Evolutionary conservation across 768 basidiomycete genomes (phyloP), one percentile per base, ranked within the genome.

Genomic region (Phanerochaete sordida): DNA sequence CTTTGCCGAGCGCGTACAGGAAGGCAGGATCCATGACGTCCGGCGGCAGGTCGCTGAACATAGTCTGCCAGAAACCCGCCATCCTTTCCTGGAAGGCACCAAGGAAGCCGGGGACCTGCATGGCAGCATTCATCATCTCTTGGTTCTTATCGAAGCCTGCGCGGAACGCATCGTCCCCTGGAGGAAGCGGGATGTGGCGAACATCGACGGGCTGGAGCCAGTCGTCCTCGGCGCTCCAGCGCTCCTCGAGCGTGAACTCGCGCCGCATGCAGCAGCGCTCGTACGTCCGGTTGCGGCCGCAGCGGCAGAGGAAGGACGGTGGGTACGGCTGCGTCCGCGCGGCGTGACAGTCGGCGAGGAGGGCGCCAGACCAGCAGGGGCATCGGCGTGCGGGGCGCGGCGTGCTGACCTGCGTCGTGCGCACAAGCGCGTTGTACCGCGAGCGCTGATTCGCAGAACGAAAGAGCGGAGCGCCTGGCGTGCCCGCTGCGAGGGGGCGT

Each of bases 361-460:
- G 46, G 56, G 65, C 53, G 6, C 69, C 69, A 24, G 69, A 70
- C 58, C 64, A 72, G 56, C 70, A 72, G 0, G 70, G 68, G 44
- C 70, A 70, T 9, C 58, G 53, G 21, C 65, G 63, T 5, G 52
- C 56, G 8, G 65, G 68, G 7, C 68, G 69, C n/a, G 54, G 57
- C 4, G 1, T 33, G 16, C 28, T n/a, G 21, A n/a, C 44, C 5
- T 56, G 2, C 11, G 54, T 56, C 3, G 27, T 26, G 37, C 35
- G 54, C 37, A 27, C 44, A 21, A 43, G 21, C 24, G 44, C 31
- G 35, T 43, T 19, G 54, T 35, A 30, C 23, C 37, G 7, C 16
- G 37, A 19, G 16, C 11, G 37, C n/a, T 44, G 54, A 3, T 31
- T 16, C 23, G 9, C 24, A 13, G 54, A 27, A 7, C 6, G 26